phyloP scores from a whole-genome alignment of 805 yeast species.

The Kregervanrija fluxuum region DNA sequence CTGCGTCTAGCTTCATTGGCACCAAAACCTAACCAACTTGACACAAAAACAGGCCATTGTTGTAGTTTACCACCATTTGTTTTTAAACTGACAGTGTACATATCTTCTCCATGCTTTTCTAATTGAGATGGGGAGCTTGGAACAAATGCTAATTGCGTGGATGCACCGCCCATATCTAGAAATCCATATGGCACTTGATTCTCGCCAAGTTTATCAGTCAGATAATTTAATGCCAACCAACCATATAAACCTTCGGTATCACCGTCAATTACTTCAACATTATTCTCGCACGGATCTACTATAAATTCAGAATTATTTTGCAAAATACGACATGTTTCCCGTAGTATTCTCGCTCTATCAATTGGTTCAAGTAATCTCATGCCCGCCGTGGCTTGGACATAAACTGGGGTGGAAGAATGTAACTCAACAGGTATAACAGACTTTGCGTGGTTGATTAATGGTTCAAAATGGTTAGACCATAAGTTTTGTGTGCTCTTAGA shows the following conservation, averaged over 20 bases:
- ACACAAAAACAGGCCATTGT: slow-evolving; percentile 82
- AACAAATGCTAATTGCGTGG: slow-evolving; percentile 91
- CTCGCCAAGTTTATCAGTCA: slow-evolving; percentile 56
- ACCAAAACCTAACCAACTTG: slow-evolving; percentile 97
- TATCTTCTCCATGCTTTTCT: slow-evolving; percentile 61
- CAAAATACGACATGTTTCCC: slow-evolving; percentile 53
- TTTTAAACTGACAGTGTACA: slow-evolving; percentile 57
- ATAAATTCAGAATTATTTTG: slow-evolving; percentile 48
- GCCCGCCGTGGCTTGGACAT: slow-evolving; percentile 94
- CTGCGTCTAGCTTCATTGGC: slow-evolving; percentile 88
- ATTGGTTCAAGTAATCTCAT: slow-evolving; percentile 68
- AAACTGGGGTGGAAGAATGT: slow-evolving; percentile 70
- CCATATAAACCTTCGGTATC: slow-evolving; percentile 93
- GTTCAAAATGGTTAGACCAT: slow-evolving; percentile 65
- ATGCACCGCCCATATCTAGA: slow-evolving; percentile 99
- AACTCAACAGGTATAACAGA: slow-evolving; percentile 57
- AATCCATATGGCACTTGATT: slow-evolving; percentile 67
- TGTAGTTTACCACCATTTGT: slow-evolving; percentile 65
- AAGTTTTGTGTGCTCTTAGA: slow-evolving; percentile 44
- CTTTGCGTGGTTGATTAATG: slow-evolving; percentile 62
- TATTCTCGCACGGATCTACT: slow-evolving; percentile 54
- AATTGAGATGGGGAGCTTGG: slow-evolving; percentile 61
- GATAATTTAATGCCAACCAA: slow-evolving; percentile 87
- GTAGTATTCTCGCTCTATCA: slow-evolving; percentile 46
- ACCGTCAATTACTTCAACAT: slow-evolving; percentile 85